Conservation (phyloP, 2,329 filamentous ascomycete genomes). For the Sclerotinia borealis region DNA sequence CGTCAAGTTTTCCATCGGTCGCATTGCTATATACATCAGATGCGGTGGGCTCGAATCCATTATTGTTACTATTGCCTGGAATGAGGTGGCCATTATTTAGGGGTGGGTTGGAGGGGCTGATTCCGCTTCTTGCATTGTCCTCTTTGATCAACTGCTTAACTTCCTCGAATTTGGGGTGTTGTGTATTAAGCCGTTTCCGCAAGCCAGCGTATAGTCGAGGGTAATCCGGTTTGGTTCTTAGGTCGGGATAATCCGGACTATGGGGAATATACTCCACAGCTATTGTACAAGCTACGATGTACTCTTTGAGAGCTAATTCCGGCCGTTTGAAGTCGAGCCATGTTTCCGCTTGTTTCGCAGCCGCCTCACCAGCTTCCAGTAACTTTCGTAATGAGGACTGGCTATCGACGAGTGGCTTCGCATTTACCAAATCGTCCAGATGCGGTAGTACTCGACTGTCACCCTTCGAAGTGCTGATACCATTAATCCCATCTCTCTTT, state of each 20-base stretch:
- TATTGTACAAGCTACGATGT: constrained; percentile 75
- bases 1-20: neutral
- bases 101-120: constrained; percentile 27
- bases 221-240: constrained; percentile 50
- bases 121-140: constrained; percentile 58
- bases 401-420: constrained; percentile 30
- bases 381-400: constrained; percentile 46
- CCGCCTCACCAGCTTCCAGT: constrained; percentile 46
- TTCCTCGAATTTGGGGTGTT: constrained; percentile 46
- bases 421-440: constrained; percentile 39
- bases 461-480: constrained; percentile 18
- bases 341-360: constrained; percentile 54
- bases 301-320: constrained; percentile 76
- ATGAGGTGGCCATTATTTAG: neutral
- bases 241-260: constrained; percentile 66
- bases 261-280: constrained; percentile 68
- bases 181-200: constrained; percentile 43
- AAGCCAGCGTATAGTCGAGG: constrained; percentile 45
- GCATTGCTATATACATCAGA: neutral
- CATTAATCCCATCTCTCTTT: constrained; percentile 13
- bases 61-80: constrained; percentile 15
- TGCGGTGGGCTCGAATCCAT: constrained; percentile 1
- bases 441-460: constrained; percentile 34
- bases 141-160: constrained; percentile 56
- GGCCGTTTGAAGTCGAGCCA: constrained; percentile 58